These are phyloP conservation scores for Aeschynomene evenia DNA, from an alignment of 306 rosid genomes.

Conservation along the genomic window DNA sequence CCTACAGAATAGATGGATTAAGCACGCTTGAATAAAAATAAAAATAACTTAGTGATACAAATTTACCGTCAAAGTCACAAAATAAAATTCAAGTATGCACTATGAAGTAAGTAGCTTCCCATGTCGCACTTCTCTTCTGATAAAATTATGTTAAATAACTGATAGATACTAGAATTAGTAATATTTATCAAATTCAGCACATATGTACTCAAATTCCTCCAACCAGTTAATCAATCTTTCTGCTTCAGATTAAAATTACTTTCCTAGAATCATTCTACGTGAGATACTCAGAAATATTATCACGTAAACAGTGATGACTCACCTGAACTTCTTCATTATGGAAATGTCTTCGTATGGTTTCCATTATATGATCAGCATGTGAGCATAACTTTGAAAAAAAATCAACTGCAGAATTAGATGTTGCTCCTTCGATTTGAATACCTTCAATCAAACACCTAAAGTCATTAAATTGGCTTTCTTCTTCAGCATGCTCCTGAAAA, in stretches of 20 bases:
- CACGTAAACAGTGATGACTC: constrained; percentile 33
- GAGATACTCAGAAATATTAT: constrained; percentile 25
- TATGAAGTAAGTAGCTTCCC: neutral
- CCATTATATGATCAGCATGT: constrained; percentile 95
- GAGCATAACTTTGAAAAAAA: constrained; percentile 84
- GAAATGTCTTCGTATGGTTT: constrained; percentile 88
- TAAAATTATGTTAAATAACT: constrained; percentile 13
- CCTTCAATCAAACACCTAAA: constrained; percentile 85
- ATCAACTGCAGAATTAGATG: constrained; percentile 77
- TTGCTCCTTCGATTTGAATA: constrained; percentile 89
- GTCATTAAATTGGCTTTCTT: constrained; percentile 95
- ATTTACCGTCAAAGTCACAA: constrained; percentile 16
- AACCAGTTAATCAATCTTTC: constrained; percentile 6
- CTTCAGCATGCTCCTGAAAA: constrained; percentile 93
- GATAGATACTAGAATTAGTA: neutral
- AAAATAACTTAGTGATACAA: constrained; percentile 4
- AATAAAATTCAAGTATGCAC: neutral
- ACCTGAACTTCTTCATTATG: constrained; percentile 94
- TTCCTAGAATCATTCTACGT: constrained; percentile 12
- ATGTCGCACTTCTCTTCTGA: constrained; percentile 6
- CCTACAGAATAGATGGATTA: constrained; percentile 50
- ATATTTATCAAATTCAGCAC: constrained; percentile 34
- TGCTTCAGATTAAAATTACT: constrained; percentile 10
- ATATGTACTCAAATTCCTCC: constrained; percentile 22
- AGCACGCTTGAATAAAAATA: constrained; percentile 25